Evolutionary conservation across 139 green algal genomes (phyloP), one percentile per base, ranked within the genome.

Genomic region (Micractinium conductrix): DNA sequence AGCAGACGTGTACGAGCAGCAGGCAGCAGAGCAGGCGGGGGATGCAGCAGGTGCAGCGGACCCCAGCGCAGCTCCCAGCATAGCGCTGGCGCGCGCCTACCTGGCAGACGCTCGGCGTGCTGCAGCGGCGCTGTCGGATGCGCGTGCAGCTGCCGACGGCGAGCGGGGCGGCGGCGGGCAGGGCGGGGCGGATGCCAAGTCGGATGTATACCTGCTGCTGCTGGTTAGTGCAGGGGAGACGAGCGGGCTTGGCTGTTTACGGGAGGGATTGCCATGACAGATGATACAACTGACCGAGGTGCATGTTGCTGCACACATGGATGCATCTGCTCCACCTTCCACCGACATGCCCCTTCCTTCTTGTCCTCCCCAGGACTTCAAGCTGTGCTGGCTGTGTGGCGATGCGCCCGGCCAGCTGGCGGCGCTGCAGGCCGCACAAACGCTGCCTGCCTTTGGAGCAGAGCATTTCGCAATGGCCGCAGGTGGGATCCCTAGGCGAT

Each of bases 391-490:
- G 10, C 55, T 67, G 42, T 28, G 22, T 12, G 19, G 33, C 10
- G 58, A 86, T 43, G 26, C n/a, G 1, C 7, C 35, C 1, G 42
- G 3, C 24, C 72, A 81, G 72, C 58, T 82, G 55, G 58, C 67
- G 44, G 58, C n/a, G 4, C 42, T 86, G 0, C 22, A 81, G 17
- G 12, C 43, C 4, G 60, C 55, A n/a, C 28, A 37, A 2, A 58
- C 45, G 10, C 43, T 82, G 72, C 81, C 81, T 2, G 71, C 58
- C 58, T 81, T 81, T 53, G 22, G 53, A 19, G 71, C 81, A 24
- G 38, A 65, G 21, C 72, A 81, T 33, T 86, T 86, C 58, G 58
- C 42, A 58, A 86, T 79, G 58, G 35, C 53, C 2, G 81, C n/a
- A n/a, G n/a, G n/a, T n/a, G n/a, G n/a, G n/a, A n/a, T n/a, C n/a